Percentiles rank a stretch among this genome's conserved stretches.
phyloP scores from a whole-genome alignment of 1,284 basidiomycete species.

The Cutaneotrichosporon arboriforme region DNA sequence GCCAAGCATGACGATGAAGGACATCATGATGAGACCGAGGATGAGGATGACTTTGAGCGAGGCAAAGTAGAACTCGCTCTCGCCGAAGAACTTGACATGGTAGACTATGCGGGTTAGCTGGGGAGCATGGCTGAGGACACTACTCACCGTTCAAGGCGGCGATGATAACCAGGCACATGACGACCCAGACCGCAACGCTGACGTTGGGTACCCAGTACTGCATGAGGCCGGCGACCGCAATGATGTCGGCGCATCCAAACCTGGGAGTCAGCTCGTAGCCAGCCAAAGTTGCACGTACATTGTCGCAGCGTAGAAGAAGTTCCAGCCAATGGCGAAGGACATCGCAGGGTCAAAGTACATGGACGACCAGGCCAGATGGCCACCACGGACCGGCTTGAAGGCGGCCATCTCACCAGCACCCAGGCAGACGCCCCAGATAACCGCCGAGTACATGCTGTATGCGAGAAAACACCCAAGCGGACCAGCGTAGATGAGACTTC shows the following conservation, averaged over 20 bases:
- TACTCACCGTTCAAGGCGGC: slow-evolving; percentile 15
- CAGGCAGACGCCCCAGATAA: slow-evolving; percentile 18
- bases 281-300: slow-evolving; percentile 9
- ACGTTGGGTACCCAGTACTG: slow-evolving; percentile 24
- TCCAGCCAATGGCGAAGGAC: slow-evolving; percentile 21
- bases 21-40: background rate
- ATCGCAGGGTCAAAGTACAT: slow-evolving; percentile 15
- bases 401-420: slow-evolving; percentile 15
- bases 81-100: slow-evolving; percentile 15
- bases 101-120: background rate
- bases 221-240: slow-evolving; percentile 25
- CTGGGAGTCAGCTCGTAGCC: background rate
- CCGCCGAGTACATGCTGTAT: slow-evolving; percentile 7
- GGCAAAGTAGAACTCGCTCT: slow-evolving; percentile 16
- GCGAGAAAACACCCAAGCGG: slow-evolving; percentile 15
- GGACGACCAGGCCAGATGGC: slow-evolving; percentile 16
- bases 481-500: slow-evolving; percentile 12
- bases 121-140: background rate
- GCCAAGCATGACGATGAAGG: slow-evolving; percentile 17
- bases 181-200: slow-evolving; percentile 22
- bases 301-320: slow-evolving; percentile 22
- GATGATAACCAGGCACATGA: slow-evolving; percentile 19
- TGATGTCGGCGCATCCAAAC: slow-evolving; percentile 23
- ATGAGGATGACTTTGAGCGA: slow-evolving; percentile 15
- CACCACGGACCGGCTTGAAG: slow-evolving; percentile 17